phyloP scores from a whole-genome alignment of 148 eudicot species.

The Nepenthes gracilis region DNA sequence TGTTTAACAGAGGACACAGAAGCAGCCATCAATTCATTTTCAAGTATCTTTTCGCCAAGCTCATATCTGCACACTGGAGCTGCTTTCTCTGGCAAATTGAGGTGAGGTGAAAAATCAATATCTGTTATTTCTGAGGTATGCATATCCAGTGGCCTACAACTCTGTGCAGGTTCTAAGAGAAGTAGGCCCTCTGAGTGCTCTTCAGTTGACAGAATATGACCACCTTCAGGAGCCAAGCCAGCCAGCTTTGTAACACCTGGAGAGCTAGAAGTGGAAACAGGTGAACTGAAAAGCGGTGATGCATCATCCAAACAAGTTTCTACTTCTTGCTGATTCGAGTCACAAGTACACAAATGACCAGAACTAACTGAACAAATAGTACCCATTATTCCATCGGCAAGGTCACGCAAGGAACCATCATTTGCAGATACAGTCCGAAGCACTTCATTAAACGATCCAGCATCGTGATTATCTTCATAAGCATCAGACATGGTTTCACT shows the following conservation, averaged over 20 bases:
- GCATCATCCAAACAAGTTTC: slow-evolving; percentile 11
- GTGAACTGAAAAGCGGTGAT: neutral
- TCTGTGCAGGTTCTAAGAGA: neutral
- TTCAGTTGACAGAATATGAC: slow-evolving; percentile 8
- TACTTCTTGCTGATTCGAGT: slow-evolving; percentile 11
- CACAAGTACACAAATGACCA: neutral
- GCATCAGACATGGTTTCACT: neutral
- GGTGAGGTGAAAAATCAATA: neutral
- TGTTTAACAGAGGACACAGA: slow-evolving; percentile 5
- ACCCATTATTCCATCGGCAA: neutral
- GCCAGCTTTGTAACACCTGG: slow-evolving; percentile 8
- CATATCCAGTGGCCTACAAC: neutral
- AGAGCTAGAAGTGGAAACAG: slow-evolving; percentile 1
- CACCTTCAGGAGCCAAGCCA: slow-evolving; percentile 11
- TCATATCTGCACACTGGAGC: too few relatives aligned
- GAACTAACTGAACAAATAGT: neutral
- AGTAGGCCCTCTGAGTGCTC: slow-evolving; percentile 12
- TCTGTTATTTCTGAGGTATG: neutral
- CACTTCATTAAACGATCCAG: neutral
- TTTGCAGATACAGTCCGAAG: neutral
- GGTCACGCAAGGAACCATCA: neutral
- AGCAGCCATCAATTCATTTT: neutral
- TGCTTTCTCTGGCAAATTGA: too few relatives aligned
- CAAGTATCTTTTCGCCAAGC: too few relatives aligned
- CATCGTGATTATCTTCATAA: neutral